Base-by-base conservation (phyloP, 345 rosid species). In the Salix purpurea region DNA sequence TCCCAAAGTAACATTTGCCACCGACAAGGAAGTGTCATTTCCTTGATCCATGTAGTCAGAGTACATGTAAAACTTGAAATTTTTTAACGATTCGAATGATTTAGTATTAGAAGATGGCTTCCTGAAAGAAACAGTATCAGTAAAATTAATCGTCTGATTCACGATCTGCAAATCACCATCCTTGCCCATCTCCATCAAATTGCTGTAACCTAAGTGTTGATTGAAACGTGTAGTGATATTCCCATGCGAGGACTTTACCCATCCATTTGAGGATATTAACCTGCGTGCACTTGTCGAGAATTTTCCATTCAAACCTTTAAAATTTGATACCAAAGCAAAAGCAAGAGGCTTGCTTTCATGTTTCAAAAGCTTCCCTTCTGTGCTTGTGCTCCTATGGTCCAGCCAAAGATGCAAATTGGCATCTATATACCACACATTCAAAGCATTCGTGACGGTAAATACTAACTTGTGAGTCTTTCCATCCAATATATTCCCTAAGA, bases 361-460 rank as follows among this genome's bases (percentile, higher is more conserved):
- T 78, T 80, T 85, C 83, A 89, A 68, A 66, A 94, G 89, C 89
- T 83, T 77, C 82, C 91, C 97, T 77, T 86, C 72, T 1, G 90
- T 92, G 44, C 65, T 84, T 6, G 70, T 62, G 80, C 81, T 87
- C 79, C 78, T 83, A 11, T 70, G 9, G 61, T 86, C 92, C 86
- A 92, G 80, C 97, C 98, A 94, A 68, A 94, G 91, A 76, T 94
- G 98, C 91, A 94, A 83, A 84, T 94, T 94, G 13, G 92, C 97
- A 78, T 94, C 94, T 1, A 94, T 72, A 48, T 82, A 89, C 97
- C 98, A 94, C 65, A 91, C 93, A 74, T 92, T 86, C 86, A 94
- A 83, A 32, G 97, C 91, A 79, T 91, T 91, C 0, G 94, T 90
- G 74, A 94, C 95, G 34, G 89, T 79, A 76, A 94, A 91, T 32